Evolutionary conservation across 768 basidiomycete species (phyloP), one percentile per base, ranked within the genome.

Genomic region (Podaxis sp.): DNA sequence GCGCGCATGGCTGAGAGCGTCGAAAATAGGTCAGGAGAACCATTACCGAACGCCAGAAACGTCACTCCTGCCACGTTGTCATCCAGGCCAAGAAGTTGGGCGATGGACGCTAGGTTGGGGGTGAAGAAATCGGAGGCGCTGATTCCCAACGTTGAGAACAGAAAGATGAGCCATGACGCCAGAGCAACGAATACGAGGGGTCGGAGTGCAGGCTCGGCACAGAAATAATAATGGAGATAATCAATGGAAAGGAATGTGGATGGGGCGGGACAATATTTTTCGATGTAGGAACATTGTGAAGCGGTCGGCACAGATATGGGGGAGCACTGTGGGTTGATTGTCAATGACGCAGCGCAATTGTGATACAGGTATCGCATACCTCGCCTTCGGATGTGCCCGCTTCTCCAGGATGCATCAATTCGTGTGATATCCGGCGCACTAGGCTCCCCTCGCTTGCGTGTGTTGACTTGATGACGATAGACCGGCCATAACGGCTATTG

Each of bases 81-180:
- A 68, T 92, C 91, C 44, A 99, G 76, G 0, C 95, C 91, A 3
- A 99, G 84, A 3, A 92, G 77, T 55, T 89, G 84, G 0, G 96
- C 87, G 36, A 98, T 90, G 1, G 96, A 93, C 0, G 91, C 90
- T 17, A 99, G 83, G 73, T 99, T 99, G 1, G 96, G 96, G 56
- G 92, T 95, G 82, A 99, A 99, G 77, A 98, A 98, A 75, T 99
- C 96, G 17, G 95, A 91, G 4, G 96, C 95, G 66, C 88, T 89
- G 72, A 97, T 97, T 3, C 95, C 95, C 38, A 98, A 89, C 38
- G 92, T 96, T 22, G 95, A 95, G 78, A 99, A 99, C 58, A 99
- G 87, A 79, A 98, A 97, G 28, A 87, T 67, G 17, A 95, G 84
- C 94, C 94, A 96, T 22, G 90, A 48, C 10, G 92, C 65, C 65